Percentiles rank a stretch among this genome's conserved stretches.
Conservation (phyloP, 805 yeast genomes). For the Saccharomycopsis oosterbeekiorum region DNA sequence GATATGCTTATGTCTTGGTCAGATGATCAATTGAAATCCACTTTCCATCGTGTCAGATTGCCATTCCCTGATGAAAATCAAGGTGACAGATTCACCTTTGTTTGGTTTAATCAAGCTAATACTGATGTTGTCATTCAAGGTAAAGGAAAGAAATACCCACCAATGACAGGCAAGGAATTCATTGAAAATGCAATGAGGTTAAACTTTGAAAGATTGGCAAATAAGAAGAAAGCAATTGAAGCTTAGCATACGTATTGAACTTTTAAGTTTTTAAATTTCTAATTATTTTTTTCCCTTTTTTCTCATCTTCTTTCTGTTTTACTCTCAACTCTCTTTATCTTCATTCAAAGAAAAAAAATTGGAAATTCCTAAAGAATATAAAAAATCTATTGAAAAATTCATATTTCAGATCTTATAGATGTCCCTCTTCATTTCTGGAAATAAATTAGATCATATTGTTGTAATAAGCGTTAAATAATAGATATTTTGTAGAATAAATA, state of each 20-base stretch:
- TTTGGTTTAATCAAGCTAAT: conserved; percentile 30
- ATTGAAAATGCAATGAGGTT: conserved; percentile 29
- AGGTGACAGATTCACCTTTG: conserved; percentile 26
- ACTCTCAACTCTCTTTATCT: too few species aligned
- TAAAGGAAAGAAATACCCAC: conserved; percentile 23
- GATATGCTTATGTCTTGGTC: conserved; percentile 33
- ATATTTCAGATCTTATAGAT: too few species aligned
- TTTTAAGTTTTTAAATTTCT: not conserved
- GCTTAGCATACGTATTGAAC: not conserved
- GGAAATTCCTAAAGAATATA: too few species aligned
- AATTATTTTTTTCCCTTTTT: not conserved
- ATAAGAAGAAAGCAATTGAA: not conserved
- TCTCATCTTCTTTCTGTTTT: not conserved
- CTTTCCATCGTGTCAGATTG: conserved; percentile 28
- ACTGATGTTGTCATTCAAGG: conserved; percentile 26
- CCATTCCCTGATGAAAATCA: conserved; percentile 25
- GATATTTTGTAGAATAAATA: too few species aligned
- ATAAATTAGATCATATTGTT: too few species aligned
- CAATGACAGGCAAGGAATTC: conserved; percentile 26
- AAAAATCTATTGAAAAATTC: too few species aligned
- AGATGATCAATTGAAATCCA: conserved; percentile 27
- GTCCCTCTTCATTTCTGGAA: too few species aligned
- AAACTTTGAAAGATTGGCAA: conserved; percentile 20
- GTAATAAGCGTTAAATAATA: too few species aligned
- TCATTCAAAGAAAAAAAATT: too few species aligned